phyloP scores from a whole-genome alignment of 2,329 filamentous ascomycete genomes.

The Fusarium secorum region DNA sequence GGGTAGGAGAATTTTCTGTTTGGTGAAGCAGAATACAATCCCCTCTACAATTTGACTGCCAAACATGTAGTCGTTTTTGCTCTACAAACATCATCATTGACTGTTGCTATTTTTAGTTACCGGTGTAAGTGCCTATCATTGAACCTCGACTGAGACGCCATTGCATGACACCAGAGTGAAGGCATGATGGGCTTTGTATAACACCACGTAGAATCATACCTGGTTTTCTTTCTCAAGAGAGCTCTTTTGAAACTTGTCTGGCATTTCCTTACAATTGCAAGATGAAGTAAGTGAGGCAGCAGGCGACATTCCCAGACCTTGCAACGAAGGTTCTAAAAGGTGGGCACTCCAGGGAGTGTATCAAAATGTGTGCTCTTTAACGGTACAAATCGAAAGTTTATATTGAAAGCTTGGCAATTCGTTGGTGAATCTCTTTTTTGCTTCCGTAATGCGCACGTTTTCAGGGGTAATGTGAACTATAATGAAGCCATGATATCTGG shows the following conservation, averaged over 20 bases:
- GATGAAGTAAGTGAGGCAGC: not conserved
- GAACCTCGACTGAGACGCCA: not conserved
- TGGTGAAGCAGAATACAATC: accelerated
- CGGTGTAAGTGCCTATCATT: not conserved
- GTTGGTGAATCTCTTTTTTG: not conserved
- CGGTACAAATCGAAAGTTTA: not conserved
- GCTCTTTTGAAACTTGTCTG: accelerated
- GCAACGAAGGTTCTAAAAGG: not conserved
- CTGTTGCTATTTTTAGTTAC: not conserved
- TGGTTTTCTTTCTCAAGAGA: not conserved
- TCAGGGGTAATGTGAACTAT: not conserved
- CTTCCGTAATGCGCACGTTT: too few species aligned
- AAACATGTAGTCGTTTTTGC: not conserved
- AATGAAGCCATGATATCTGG: not conserved
- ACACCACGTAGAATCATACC: too few species aligned
- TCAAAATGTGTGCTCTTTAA: not conserved
- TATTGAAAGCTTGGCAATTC: too few species aligned
- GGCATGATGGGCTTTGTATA: not conserved
- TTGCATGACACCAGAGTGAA: not conserved
- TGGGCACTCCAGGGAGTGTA: not conserved
- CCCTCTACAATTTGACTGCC: accelerated
- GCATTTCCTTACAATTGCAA: not conserved
- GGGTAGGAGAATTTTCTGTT: not conserved
- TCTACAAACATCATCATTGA: not conserved
- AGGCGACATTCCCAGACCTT: not conserved